Evolutionary conservation across 257 asterid genomes (phyloP).

Genomic region (Eustoma russellianum): DNA sequence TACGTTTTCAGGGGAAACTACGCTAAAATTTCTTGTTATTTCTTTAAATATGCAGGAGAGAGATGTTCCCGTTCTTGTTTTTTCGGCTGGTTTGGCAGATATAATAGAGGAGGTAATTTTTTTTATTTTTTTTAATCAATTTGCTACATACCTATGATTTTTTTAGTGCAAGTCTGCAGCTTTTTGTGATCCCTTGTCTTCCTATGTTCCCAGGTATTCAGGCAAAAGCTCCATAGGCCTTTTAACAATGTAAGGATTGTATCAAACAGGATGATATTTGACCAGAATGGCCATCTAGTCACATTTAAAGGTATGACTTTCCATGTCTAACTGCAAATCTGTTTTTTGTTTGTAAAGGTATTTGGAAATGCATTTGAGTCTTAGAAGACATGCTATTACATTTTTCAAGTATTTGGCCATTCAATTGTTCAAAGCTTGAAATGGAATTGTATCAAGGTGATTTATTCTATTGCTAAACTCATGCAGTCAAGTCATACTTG

Average conservation of each 20-base stretch:
- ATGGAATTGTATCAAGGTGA: no score
- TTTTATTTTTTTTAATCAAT: conserved; percentile 6
- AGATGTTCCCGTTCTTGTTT: conserved; percentile 76
- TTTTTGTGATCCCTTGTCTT: conserved; percentile 18
- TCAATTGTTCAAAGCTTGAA: no score
- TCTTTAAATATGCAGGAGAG: conserved; percentile 43
- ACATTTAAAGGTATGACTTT: conserved; percentile 52
- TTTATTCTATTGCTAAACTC: no score
- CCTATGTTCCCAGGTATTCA: conserved; percentile 51
- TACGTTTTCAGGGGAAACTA: background rate
- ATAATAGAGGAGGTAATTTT: conserved; percentile 82
- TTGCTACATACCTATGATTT: background rate
- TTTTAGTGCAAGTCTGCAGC: conserved; percentile 9
- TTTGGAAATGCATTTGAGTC: background rate
- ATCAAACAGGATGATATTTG: conserved; percentile 86
- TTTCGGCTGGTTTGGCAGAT: conserved; percentile 96
- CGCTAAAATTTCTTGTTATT: conserved; percentile 13
- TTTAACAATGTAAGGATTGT: conserved; percentile 74
- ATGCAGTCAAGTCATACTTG: no score
- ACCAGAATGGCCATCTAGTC: conserved; percentile 55
- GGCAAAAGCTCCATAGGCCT: conserved; percentile 78
- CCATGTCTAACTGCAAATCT: background rate
- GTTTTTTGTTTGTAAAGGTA: background rate
- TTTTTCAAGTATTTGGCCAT: no score
- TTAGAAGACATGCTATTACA: background rate